Evolutionary conservation across 1,139 yeast species (phyloP), one percentile per base, ranked within the genome.

Genomic region (Sugiyamaella castrensis): DNA sequence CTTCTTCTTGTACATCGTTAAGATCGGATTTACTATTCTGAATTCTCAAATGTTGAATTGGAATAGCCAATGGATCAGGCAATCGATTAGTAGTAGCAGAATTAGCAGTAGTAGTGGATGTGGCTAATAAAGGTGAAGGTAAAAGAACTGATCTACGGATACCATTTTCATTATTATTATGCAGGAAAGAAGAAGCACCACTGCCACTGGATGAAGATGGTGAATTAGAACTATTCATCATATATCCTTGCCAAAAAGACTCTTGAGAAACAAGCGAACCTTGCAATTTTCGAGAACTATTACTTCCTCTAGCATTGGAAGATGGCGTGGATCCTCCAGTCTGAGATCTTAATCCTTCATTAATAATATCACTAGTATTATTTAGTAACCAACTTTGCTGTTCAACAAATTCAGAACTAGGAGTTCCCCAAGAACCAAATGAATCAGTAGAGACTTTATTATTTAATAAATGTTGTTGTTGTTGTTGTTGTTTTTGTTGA

Each of bases 331-430:
- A 43, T 12, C 37, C 33, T 11, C 31, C 35, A 19, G 40, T 29
- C 5, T 3, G 12, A 13, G 15, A 31, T 6, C 15, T 31, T 3
- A 13, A 12, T 5, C 12, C 13, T 12, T 12, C 15, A 11, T 28
- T 35, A 16, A 42, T 11, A 30, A 35, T 43, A 12, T 42, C 47
- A 8, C 40, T 38, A 2, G 37, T 50, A 12, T 46, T 47, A 40
- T 48, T 46, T 37, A 57, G 37, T 26, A 58, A 53, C 62, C 61
- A 58, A 27, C 53, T 47, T 47, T 58, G 62, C 39, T 58, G 59
- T 42, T 59, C 62, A 36, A 58, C 50, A 35, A 58, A 58, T 33
- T 57, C 60, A 10, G 54, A 24, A 40, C 53, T 56, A 5, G 60
- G 56, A 1, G 58, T 44, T 6, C 55, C 51, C 62, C 62, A 59